Evolutionary conservation across 768 basidiomycete species (phyloP), one percentile per base, ranked within the genome.

Genomic region (Trametes sanguinea): DNA sequence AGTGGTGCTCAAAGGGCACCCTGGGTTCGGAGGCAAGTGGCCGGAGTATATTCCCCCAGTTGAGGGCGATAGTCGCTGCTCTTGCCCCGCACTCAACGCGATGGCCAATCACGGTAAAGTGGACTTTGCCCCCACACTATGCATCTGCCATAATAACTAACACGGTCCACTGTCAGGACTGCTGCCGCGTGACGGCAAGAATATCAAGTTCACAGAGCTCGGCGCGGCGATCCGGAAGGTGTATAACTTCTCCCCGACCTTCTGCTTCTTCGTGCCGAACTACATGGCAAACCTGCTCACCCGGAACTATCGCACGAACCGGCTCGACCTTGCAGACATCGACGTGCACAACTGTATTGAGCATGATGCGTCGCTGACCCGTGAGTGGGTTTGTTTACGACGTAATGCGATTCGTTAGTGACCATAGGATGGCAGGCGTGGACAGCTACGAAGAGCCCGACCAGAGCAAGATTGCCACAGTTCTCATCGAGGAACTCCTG

Each of bases 41-140:
- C 89, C 90, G 0, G 84, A 86, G 67, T 91, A 80, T 68, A 73
- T 78, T 2, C 72, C 85, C 2, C 81, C 88, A 2, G 73, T 71
- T 60, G 78, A 84, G 10, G 83, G 83, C 1, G 90, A 92, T 66
- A 90, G 89, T 67, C 78, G 92, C 3, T 83, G 84, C 62, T 83
- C 86, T 2, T 92, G 90, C 64, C 90, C 90, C 2, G 89, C 83
- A 10, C 72, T 93, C 60, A 93, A 94, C 65, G 87, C 89, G 0
- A 77, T 94, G 83, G 90, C 91, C 6, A 93, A 93, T 71, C 91
- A 93, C 62, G 92, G 91, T 91, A 44, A 22, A 22, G 22, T 45
- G 71, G 13, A 13, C 39, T 8, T 7, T 13, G 39, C 13, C 8
- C 13, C 39, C 39, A 43, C n/a, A 43, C 5, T 16, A 14, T 43